A percentile compares a stretch with the other conserved stretches of the same genome.
phyloP scores from a whole-genome alignment of 441 rosid genomes.

The Flueggea neowawraea region DNA sequence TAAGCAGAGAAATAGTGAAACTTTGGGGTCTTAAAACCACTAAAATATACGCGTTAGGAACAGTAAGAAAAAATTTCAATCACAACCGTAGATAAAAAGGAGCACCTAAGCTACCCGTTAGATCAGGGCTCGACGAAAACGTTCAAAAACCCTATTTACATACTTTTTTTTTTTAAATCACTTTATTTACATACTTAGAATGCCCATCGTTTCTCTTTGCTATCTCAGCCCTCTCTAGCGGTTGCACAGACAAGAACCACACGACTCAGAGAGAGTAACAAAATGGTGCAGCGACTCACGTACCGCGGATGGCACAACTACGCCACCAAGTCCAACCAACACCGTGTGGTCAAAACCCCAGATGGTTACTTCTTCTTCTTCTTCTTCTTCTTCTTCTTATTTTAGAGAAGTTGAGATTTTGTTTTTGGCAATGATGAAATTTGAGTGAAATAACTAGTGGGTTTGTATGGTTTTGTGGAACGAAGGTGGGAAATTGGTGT shows the following conservation, averaged over 20 bases:
- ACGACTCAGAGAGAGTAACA: background rate
- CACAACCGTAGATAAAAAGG: constrained; percentile 12
- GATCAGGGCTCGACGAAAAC: constrained; percentile 39
- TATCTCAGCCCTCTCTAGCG: background rate
- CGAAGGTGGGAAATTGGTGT: constrained; percentile 80
- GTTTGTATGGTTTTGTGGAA: background rate
- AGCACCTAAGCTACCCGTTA: constrained; percentile 4
- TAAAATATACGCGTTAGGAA: too few relatives aligned
- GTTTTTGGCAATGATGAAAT: background rate
- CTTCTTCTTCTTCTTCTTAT: background rate
- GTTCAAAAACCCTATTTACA: background rate
- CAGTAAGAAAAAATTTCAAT: background rate
- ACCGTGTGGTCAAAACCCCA: constrained; percentile 86
- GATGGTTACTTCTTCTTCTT: constrained; percentile 29
- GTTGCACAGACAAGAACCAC: background rate
- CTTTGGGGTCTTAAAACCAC: too few relatives aligned
- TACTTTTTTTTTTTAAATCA: too few relatives aligned
- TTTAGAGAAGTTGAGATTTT: too few relatives aligned
- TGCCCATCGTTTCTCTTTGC: too few relatives aligned
- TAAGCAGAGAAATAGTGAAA: too few relatives aligned
- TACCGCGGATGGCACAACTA: constrained; percentile 83
- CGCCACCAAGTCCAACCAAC: constrained; percentile 90
- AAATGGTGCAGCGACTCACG: constrained; percentile 88
- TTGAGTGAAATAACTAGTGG: too few relatives aligned
- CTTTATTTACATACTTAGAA: too few relatives aligned